phyloP scores from a whole-genome alignment of 768 basidiomycete species.

The Candolleomyces eurysporus region DNA sequence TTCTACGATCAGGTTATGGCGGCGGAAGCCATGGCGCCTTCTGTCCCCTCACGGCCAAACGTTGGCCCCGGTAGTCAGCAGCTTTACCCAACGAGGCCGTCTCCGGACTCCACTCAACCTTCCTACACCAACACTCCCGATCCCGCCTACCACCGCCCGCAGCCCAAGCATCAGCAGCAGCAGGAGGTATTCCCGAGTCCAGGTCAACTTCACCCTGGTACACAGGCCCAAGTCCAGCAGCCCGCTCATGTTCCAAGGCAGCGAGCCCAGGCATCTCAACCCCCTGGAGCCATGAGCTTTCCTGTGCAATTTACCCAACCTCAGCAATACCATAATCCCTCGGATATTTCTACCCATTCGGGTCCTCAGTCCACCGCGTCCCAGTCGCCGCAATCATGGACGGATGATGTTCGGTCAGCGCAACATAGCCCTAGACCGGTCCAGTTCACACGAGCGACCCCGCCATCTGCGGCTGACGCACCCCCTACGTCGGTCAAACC shows the following conservation, averaged over 20 bases:
- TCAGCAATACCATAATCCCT: background rate
- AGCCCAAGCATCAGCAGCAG: conserved; percentile 5
- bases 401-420: no score
- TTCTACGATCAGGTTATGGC: background rate
- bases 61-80: background rate
- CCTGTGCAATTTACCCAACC: background rate
- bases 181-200: background rate
- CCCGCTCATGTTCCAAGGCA: conserved; percentile 1
- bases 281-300: background rate
- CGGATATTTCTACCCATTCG: no score
- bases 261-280: background rate
- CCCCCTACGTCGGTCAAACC: no score
- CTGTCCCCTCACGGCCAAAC: no score
- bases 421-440: no score
- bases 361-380: no score
- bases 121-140: conserved; percentile 29
- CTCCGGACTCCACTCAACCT: conserved; percentile 22
- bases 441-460: no score
- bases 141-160: conserved; percentile 24
- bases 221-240: background rate
- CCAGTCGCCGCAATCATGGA: no score
- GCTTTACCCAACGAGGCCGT: conserved; percentile 2
- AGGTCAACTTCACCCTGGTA: background rate
- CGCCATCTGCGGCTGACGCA: no score
- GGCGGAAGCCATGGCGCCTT: no score